Base-by-base conservation (phyloP, 73 alveolate species). In the Paramecium caudatum region DNA sequence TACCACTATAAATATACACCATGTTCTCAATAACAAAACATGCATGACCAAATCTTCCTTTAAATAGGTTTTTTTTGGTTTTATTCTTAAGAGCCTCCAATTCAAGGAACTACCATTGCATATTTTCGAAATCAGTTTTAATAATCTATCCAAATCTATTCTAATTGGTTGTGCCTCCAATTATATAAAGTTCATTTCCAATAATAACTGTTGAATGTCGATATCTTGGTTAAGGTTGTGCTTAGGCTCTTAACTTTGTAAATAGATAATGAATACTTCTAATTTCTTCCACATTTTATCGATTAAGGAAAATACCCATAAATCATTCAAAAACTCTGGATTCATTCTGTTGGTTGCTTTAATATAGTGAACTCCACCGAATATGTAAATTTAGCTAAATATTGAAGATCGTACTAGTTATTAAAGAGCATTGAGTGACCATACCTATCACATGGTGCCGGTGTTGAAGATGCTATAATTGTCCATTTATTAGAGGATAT, bases 41-140 rank as follows among this genome's bases (percentile, higher is more conserved):
- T 23, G 84, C 84, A 63, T 86, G 93, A 6, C 93, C 93, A 43
- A 37, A 62, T 21, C 93, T 62, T 9, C 93, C 93, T 63, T 86
- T 86, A 39, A 86, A 86, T 15, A 86, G 61, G 13, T 62, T 62
- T 27, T 63, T 78, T 63, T 86, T 86, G 19, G 90, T 62, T 47
- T 55, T 86, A n/a, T 30, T 49, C 65, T 43, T 86, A 4, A 36
- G 21, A 3, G 84, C 46, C 21, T 70, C 93, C 41, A 86, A 86
- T 34, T 86, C 84, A 19, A 86, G 27, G 33, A 16, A 86, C 6
- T 41, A 9, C 87, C 88, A 86, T 17, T 13, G 10, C 45, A 62
- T 61, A 47, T 86, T 25, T 13, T 49, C 8, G 25, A 86, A 63
- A 33, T 86, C 93, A 23, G 82, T 39, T 46, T 39, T 63, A n/a